Evolutionary conservation across 768 basidiomycete genomes (phyloP).

Genomic region (Tulasnella sp.): DNA sequence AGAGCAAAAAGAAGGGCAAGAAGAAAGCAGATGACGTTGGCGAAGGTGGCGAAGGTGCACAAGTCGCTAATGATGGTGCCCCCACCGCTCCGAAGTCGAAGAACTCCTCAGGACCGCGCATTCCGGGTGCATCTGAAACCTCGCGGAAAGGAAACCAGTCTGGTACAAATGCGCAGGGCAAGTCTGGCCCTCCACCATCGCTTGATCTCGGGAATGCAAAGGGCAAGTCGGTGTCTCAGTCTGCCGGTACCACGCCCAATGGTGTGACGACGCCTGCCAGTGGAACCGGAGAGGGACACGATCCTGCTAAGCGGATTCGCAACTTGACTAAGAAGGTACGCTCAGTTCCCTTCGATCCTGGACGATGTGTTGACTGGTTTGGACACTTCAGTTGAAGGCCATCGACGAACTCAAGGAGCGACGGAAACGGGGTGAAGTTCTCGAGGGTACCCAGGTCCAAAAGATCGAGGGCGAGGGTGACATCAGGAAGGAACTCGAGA

Average conservation of each 20-base stretch:
- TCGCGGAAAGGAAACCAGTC: background rate
- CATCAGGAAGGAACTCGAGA: slow-evolving; percentile 65
- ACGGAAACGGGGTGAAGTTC: slow-evolving; percentile 72
- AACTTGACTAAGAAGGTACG: slow-evolving; percentile 91
- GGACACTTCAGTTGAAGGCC: slow-evolving; percentile 69
- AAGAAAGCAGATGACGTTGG: slow-evolving; percentile 41
- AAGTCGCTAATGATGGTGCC: slow-evolving; percentile 4
- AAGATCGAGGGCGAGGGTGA: slow-evolving; percentile 90
- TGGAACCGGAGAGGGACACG: slow-evolving; percentile 37
- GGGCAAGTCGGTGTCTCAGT: no score
- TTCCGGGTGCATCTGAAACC: background rate
- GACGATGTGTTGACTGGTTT: slow-evolving; percentile 14
- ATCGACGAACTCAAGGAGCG: slow-evolving; percentile 97
- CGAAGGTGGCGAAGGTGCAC: slow-evolving; percentile 23
- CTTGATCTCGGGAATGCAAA: slow-evolving; percentile 7
- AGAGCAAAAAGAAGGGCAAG: slow-evolving; percentile 41
- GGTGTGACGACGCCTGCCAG: slow-evolving; percentile 43
- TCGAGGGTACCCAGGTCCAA: slow-evolving; percentile 91
- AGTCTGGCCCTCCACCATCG: slow-evolving; percentile 1
- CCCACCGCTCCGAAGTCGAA: slow-evolving; percentile 8
- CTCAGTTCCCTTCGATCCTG: slow-evolving; percentile 13
- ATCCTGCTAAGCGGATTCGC: slow-evolving; percentile 81
- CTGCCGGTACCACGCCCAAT: slow-evolving; percentile 19
- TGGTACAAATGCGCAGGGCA: background rate
- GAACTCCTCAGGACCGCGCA: slow-evolving; percentile 12